Percentiles rank a stretch among this genome's conserved stretches.
Evolutionary conservation across 192 early-diverging fungal genomes (phyloP).

Genomic region (Coemansia furcata): DNA sequence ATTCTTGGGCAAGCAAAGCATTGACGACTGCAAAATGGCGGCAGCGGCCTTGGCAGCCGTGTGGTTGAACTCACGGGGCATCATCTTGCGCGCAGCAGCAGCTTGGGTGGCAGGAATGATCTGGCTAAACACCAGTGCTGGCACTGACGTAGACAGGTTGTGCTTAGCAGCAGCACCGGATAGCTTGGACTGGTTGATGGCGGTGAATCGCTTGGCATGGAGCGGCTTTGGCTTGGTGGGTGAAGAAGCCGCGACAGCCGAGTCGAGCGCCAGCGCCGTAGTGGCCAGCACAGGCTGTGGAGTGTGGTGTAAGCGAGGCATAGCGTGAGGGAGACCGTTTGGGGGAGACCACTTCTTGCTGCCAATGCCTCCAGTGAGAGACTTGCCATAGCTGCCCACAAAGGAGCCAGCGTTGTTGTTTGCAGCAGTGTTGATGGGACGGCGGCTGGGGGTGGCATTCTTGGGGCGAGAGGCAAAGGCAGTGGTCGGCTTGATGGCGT

Average conservation of each 20-base stretch:
- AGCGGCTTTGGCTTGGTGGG: constrained; percentile 22
- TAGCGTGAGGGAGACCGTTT: background rate
- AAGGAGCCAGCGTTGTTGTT: constrained; percentile 3
- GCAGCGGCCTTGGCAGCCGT: constrained; percentile 49
- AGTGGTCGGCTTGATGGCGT: constrained; percentile 8
- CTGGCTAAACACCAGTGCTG: constrained; percentile 53
- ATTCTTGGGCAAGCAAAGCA: constrained; percentile 50
- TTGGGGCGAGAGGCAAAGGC: constrained; percentile 29
- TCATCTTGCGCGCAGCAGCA: constrained; percentile 53
- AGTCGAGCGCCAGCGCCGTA: constrained; percentile 25
- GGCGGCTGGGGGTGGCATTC: constrained; percentile 10
- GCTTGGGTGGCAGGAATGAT: constrained; percentile 54
- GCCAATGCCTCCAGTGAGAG: constrained; percentile 3
- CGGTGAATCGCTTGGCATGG: constrained; percentile 23
- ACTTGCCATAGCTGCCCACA: constrained; percentile 17
- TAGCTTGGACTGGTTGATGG: constrained; percentile 4
- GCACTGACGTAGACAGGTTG: constrained; percentile 51
- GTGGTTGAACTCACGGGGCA: constrained; percentile 53
- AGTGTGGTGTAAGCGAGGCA: constrained; percentile 14
- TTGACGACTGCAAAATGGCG: constrained; percentile 50
- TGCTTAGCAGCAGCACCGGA: constrained; percentile 8
- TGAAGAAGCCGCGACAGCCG: constrained; percentile 6
- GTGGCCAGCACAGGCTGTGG: constrained; percentile 18
- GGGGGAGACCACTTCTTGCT: constrained; percentile 42
- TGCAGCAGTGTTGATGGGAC: background rate